Conservation (phyloP, 345 rosid species). For the Eucalyptus sp. region DNA sequence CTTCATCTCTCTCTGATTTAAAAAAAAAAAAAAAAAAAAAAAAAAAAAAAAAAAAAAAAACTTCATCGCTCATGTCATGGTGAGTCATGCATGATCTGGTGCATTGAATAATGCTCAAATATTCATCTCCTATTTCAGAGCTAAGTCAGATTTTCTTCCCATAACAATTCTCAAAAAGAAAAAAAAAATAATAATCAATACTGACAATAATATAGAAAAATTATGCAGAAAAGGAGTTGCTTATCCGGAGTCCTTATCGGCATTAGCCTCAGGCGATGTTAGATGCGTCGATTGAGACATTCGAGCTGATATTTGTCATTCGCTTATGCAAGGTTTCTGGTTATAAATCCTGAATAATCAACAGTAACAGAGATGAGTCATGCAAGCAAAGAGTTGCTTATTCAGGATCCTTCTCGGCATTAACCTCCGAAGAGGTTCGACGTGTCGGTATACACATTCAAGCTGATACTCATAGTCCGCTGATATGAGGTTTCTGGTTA, state of each 20-base stretch:
- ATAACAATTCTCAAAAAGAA: not conserved
- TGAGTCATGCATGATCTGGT: not conserved
- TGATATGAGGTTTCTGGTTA: not conserved
- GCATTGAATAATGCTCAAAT: not conserved
- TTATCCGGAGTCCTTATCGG: not conserved
- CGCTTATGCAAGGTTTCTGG: not conserved
- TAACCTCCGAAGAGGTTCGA: not conserved
- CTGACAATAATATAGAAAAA: not conserved
- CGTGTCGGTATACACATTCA: not conserved
- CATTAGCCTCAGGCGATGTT: not conserved
- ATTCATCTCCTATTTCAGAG: not conserved
- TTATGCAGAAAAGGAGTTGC: not conserved
- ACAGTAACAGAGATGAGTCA: not conserved
- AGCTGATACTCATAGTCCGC: not conserved
- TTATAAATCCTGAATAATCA: not conserved
- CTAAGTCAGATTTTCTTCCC: not conserved
- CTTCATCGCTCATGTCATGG: not conserved
- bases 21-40: not conserved
- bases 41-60: not conserved
- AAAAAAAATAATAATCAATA: not conserved
- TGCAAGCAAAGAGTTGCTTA: not conserved
- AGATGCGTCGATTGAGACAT: not conserved
- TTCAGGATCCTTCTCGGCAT: not conserved
- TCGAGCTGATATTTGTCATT: fast-evolving
- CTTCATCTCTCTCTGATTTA: not conserved